These are phyloP conservation scores for Eucalyptus victrix DNA, from an alignment of 345 rosid species.

Conservation along the genomic window DNA sequence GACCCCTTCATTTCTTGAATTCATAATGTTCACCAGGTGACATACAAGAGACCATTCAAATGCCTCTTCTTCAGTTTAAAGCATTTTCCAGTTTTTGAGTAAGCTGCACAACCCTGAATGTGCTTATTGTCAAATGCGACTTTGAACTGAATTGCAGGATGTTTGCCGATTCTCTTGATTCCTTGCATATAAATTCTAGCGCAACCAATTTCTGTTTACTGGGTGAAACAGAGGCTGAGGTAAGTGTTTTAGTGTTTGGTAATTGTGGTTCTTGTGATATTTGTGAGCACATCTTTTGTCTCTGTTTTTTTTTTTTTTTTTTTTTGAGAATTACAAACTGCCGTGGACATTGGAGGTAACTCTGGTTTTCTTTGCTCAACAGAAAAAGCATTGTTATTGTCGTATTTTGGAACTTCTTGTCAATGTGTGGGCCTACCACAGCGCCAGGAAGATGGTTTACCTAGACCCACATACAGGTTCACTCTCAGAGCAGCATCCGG, in stretches of 20 bases:
- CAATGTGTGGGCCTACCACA: slow-evolving; percentile 95
- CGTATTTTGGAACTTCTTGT: slow-evolving; percentile 75
- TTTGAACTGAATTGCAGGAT: slow-evolving; percentile 40
- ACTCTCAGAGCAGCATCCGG: slow-evolving; percentile 65
- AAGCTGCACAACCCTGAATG: neutral
- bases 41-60: neutral
- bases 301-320: neutral
- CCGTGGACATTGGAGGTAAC: neutral
- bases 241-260: slow-evolving; percentile 1
- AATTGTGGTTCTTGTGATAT: neutral
- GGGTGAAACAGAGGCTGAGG: slow-evolving; percentile 66
- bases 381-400: slow-evolving; percentile 90
- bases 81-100: neutral
- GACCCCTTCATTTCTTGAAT: slow-evolving; percentile 89
- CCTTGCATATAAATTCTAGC: slow-evolving; percentile 41
- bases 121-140: neutral
- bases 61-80: neutral
- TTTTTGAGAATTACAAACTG: neutral
- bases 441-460: slow-evolving; percentile 83
- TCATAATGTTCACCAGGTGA: slow-evolving; percentile 84
- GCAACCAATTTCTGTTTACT: slow-evolving; percentile 29
- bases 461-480: slow-evolving; percentile 64
- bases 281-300: neutral
- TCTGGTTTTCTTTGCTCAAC: neutral
- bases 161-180: slow-evolving; percentile 87